A percentile compares a stretch with the other conserved stretches of the same genome.
Conservation (phyloP, 345 rosid genomes). For the Microthlaspi erraticum region DNA sequence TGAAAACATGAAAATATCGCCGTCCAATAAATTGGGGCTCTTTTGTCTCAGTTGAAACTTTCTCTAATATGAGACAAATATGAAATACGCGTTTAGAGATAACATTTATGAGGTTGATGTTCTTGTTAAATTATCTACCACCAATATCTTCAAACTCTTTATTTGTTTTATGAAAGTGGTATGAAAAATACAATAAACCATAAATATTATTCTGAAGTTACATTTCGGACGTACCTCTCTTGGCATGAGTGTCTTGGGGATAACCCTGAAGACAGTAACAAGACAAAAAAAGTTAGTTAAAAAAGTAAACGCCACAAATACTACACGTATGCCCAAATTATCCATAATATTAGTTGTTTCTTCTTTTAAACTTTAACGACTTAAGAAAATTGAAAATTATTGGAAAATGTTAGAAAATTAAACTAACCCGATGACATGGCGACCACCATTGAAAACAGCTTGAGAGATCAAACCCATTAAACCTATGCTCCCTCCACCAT, state of each 20-base stretch:
- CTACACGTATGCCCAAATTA: conserved; percentile 27
- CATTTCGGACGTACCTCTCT: conserved; percentile 59
- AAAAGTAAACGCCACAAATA: conserved; percentile 32
- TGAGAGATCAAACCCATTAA: conserved; percentile 91
- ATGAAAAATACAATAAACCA: not conserved
- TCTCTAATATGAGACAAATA: conserved; percentile 47
- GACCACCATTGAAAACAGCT: conserved; percentile 82
- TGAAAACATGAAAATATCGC: conserved; percentile 39
- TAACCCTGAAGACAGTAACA: conserved; percentile 61
- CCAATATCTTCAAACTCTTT: conserved; percentile 26
- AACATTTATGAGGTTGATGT: conserved; percentile 65
- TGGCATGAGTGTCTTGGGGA: conserved; percentile 78
- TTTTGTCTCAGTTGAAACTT: conserved; percentile 42
- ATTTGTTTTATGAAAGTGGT: not conserved
- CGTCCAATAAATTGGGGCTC: conserved; percentile 37
- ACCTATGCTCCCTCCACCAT: conserved; percentile 96
- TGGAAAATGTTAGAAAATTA: conserved; percentile 13
- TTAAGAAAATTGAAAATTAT: not conserved
- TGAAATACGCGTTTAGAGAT: conserved; percentile 51
- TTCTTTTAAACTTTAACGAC: not conserved
- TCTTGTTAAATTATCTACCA: conserved; percentile 48
- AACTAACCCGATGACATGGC: conserved; percentile 88
- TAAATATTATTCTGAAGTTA: conserved; percentile 25
- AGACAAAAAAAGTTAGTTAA: conserved; percentile 43
- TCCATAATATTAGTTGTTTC: conserved; percentile 5